These are phyloP conservation scores for Malus hybrid DNA, from an alignment of 331 rosid genomes.

Conservation along the genomic window DNA sequence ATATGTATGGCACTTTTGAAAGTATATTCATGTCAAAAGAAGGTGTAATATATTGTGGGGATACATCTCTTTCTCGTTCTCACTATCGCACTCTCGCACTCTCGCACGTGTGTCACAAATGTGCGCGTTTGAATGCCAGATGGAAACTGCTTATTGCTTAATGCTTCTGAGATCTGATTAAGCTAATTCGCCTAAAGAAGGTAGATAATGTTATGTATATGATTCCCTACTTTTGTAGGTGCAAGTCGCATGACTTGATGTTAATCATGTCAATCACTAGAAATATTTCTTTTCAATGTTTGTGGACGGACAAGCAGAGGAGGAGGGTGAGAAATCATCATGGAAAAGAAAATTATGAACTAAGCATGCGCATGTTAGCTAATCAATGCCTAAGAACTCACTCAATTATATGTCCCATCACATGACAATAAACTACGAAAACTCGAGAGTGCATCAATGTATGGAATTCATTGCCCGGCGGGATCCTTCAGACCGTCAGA, in stretches of 20 bases:
- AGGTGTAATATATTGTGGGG: slow-evolving; percentile 22
- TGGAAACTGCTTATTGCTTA: neutral
- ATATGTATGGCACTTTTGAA: slow-evolving; percentile 27
- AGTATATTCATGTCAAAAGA: slow-evolving; percentile 35
- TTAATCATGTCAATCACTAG: neutral
- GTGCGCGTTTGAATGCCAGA: neutral
- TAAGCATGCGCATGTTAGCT: slow-evolving; percentile 35
- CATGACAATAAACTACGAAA: neutral
- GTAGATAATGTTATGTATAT: neutral
- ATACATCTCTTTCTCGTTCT: neutral
- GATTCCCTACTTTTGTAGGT: neutral
- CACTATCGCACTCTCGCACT: neutral
- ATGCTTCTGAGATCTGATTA: neutral
- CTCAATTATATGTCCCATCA: slow-evolving; percentile 18
- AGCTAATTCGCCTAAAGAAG: neutral
- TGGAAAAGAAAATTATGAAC: slow-evolving; percentile 19
- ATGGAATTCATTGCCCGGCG: neutral
- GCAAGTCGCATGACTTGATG: neutral
- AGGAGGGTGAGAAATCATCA: slow-evolving; percentile 14
- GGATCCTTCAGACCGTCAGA: neutral
- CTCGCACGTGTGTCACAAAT: neutral
- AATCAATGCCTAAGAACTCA: slow-evolving; percentile 19
- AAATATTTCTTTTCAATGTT: neutral
- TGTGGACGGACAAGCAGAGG: neutral
- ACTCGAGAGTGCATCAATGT: neutral